Evolutionary conservation across 1,284 basidiomycete genomes (phyloP).

Genomic region (Ustilago hordei): DNA sequence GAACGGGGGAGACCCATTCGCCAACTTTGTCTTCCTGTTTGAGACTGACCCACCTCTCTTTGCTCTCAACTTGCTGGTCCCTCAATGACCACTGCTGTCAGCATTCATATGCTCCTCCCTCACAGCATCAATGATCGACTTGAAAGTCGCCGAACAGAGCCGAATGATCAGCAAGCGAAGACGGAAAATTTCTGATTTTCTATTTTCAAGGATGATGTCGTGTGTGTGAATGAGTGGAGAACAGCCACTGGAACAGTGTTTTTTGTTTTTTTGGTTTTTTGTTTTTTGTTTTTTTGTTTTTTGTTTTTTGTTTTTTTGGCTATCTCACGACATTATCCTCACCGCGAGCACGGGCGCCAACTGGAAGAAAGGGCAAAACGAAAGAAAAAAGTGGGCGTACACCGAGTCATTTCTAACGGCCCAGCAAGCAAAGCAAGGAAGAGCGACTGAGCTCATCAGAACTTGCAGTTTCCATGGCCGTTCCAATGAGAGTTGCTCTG

Average conservation of each 20-base stretch:
- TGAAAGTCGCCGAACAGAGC: slow-evolving; percentile 18
- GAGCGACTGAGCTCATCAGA: slow-evolving; percentile 1
- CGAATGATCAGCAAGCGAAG: neutral
- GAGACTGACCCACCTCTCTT: neutral
- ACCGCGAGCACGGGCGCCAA: slow-evolving; percentile 8
- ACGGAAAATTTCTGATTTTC: slow-evolving; percentile 19
- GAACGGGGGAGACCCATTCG: too few relatives aligned
- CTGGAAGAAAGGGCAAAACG: slow-evolving; percentile 14
- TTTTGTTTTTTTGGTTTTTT: too few relatives aligned
- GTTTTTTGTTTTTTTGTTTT: too few relatives aligned
- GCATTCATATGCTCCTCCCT: neutral
- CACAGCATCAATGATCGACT: neutral
- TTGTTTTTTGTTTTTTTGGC: too few relatives aligned
- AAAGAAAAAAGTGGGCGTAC: neutral
- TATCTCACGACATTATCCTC: slow-evolving; percentile 34
- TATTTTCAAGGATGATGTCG: slow-evolving; percentile 23
- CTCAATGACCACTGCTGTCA: neutral
- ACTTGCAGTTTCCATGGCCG: slow-evolving; percentile 27
- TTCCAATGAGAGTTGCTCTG: neutral
- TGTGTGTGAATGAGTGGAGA: slow-evolving; percentile 14
- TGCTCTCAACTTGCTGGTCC: neutral
- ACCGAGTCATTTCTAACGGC: slow-evolving; percentile 16
- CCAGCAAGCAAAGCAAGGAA: neutral
- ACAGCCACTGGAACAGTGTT: slow-evolving; percentile 27
- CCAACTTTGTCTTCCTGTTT: too few relatives aligned